A percentile compares a stretch with the other conserved stretches of the same genome.
Conservation (phyloP, 2,329 filamentous ascomycete species). For the Phyllosticta ampelicida region DNA sequence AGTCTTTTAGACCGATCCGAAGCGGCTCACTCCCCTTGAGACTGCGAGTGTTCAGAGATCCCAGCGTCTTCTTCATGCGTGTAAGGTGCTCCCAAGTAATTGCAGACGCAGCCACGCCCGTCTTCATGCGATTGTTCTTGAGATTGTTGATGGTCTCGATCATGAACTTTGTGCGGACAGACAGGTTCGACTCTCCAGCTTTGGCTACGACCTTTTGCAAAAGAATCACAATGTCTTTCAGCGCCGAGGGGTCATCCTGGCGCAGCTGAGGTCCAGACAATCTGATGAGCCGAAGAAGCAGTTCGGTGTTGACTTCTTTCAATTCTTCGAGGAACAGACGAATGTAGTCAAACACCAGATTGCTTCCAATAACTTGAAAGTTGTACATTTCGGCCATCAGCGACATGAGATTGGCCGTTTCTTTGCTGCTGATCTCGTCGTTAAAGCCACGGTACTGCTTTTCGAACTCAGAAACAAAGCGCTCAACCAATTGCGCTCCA, state of each 20-base stretch:
- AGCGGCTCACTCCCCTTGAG: slow-evolving; percentile 71
- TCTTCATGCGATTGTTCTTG: slow-evolving; percentile 86
- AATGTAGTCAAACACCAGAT: slow-evolving; percentile 84
- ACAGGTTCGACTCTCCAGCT: slow-evolving; percentile 58
- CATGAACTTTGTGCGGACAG: slow-evolving; percentile 92
- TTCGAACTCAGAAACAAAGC: slow-evolving; percentile 65
- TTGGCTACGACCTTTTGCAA: slow-evolving; percentile 63
- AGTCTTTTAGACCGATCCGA: slow-evolving; percentile 69
- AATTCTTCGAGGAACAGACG: slow-evolving; percentile 63
- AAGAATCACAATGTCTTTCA: slow-evolving; percentile 79
- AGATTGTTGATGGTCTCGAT: slow-evolving; percentile 90
- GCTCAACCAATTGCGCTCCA: slow-evolving; percentile 74
- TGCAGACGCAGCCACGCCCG: slow-evolving; percentile 56
- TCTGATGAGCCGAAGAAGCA: slow-evolving; percentile 74
- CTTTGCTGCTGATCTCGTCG: slow-evolving; percentile 40
- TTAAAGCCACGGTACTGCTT: slow-evolving; percentile 44
- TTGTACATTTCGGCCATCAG: slow-evolving; percentile 82
- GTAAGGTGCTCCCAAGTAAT: slow-evolving; percentile 72
- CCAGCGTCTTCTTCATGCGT: slow-evolving; percentile 80
- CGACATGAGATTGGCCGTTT: slow-evolving; percentile 65
- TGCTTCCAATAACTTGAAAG: slow-evolving; percentile 75
- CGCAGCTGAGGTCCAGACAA: slow-evolving; percentile 67
- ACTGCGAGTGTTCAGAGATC: slow-evolving; percentile 58
- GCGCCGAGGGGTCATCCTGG: slow-evolving; percentile 73
- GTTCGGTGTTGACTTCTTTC: slow-evolving; percentile 77